Conservation (phyloP, 2,329 filamentous ascomycete species). For the Curvularia eragrostidis region DNA sequence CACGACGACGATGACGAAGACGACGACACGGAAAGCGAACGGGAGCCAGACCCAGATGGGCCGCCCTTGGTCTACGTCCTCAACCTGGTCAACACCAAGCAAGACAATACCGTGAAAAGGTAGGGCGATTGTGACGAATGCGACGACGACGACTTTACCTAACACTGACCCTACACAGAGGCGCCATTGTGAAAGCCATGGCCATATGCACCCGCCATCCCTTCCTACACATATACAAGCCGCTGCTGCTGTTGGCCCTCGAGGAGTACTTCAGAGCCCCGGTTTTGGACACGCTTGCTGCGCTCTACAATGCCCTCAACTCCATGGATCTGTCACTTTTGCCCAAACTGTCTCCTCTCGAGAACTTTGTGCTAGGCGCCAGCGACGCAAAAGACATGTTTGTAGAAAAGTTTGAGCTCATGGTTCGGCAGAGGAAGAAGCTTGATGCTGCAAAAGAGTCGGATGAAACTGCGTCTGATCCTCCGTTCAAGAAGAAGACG, state of each 20-base stretch:
- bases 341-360: slow-evolving; percentile 82
- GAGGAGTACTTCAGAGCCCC: slow-evolving; percentile 98
- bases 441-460: slow-evolving; percentile 61
- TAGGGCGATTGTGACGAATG: slow-evolving; percentile 37
- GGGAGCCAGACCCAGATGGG: slow-evolving; percentile 70
- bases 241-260: slow-evolving; percentile 84
- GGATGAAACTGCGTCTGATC: slow-evolving; percentile 46
- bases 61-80: slow-evolving; percentile 95
- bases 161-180: slow-evolving; percentile 59
- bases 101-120: slow-evolving; percentile 87
- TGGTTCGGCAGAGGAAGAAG: slow-evolving; percentile 82
- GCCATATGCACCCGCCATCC: slow-evolving; percentile 97
- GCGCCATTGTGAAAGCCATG: slow-evolving; percentile 97
- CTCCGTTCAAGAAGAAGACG: slow-evolving; percentile 59
- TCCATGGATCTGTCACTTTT: slow-evolving; percentile 95
- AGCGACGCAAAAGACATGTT: slow-evolving; percentile 97
- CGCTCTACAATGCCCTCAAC: slow-evolving; percentile 92
- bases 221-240: slow-evolving; percentile 99
- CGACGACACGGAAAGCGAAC: slow-evolving; percentile 60
- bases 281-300: slow-evolving; percentile 82
- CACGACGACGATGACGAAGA: slow-evolving; percentile 53
- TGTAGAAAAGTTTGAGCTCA: slow-evolving; percentile 94
- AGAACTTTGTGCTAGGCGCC: slow-evolving; percentile 83
- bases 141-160: background rate
- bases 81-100: slow-evolving; percentile 97